Evolutionary conservation across 208 protist genomes (phyloP), one percentile per base, ranked within the genome.

Genomic region (Leishmania amazonensis): DNA sequence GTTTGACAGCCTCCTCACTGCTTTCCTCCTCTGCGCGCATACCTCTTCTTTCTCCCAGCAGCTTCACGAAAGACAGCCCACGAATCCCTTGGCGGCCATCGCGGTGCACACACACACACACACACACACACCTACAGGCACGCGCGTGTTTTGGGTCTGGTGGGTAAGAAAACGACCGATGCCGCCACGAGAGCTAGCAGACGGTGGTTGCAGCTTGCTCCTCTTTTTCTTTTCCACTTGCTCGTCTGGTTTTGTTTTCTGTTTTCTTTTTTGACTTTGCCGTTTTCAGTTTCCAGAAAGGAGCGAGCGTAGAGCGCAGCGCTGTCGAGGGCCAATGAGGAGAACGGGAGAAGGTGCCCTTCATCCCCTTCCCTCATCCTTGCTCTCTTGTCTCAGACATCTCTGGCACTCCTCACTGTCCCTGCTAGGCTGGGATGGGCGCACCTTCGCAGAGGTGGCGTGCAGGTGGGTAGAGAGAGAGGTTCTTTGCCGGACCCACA

Each of bases 191-290:
- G 45, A n/a, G 40, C 28, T 6, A 5, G 2, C 42, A 19, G 31
- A 15, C 13, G 9, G 67, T 72, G 19, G 19, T 9, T 42, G 35
- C 62, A 42, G 3, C 62, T 68, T 47, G 31, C 53, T 75, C 67
- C 13, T 38, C 24, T 47, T 1, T 76, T 31, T 70, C 21, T 40
- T 11, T 5, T 54, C 53, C 19, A 54, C 54, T 64, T 85, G 82
- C 79, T 83, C 81, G 24, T 75, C 82, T 87, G 73, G 81, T 65
- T 75, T 62, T 47, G 15, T 13, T 72, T 71, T 90, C 79, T 85
- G 45, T 83, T 85, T 85, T 81, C 83, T 78, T 40, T 75, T 85
- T 86, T 79, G 78, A 35, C 76, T 74, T 54, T 74, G 40, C 17
- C 58, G 13, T 31, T 67, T 65, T 40, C 11, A 38, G 15, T 67